Percentiles rank a stretch among this genome's conserved stretches.
Evolutionary conservation across 2,329 filamentous ascomycete genomes (phyloP).

Genomic region (Graphilbum fragrans): DNA sequence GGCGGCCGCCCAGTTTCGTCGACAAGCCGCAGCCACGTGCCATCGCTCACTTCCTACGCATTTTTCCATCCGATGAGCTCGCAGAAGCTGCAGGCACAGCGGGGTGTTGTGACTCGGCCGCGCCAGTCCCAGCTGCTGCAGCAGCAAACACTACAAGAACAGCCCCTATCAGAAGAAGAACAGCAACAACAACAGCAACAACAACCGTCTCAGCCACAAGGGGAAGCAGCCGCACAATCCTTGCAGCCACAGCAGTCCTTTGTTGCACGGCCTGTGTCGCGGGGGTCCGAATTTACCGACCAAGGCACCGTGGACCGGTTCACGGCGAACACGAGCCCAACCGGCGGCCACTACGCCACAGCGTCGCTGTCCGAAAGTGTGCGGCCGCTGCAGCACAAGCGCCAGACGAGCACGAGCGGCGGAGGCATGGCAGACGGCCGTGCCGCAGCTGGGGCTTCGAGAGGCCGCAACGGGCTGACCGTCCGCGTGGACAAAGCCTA

Average conservation of each 20-base stretch:
- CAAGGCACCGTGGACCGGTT: constrained; percentile 57
- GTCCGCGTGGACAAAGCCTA: constrained; percentile 50
- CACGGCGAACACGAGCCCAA: constrained; percentile 65
- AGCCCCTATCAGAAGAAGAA: constrained; percentile 1
- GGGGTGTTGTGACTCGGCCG: constrained; percentile 40
- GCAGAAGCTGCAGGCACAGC: constrained; percentile 82
- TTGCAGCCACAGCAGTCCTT: background rate
- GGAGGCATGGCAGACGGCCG: constrained; percentile 4
- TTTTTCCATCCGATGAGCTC: constrained; percentile 98
- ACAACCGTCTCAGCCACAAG: constrained; percentile 1
- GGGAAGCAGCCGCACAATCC: constrained; percentile 24
- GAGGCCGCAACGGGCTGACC: constrained; percentile 25
- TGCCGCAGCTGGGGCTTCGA: background rate
- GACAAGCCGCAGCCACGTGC: constrained; percentile 75
- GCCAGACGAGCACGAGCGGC: constrained; percentile 17
- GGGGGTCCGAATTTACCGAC: constrained; percentile 72
- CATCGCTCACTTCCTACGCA: constrained; percentile 74
- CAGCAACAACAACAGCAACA: background rate
- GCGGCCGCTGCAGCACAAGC: constrained; percentile 50
- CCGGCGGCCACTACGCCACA: constrained; percentile 39
- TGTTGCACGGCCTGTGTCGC: constrained; percentile 53
- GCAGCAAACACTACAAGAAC: constrained; percentile 2
- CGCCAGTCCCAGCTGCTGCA: constrained; percentile 15
- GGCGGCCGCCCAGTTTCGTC: constrained; percentile 51
- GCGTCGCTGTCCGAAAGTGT: constrained; percentile 67